Conservation (phyloP, 1,284 basidiomycete genomes). For the Amylostereum areolatum region DNA sequence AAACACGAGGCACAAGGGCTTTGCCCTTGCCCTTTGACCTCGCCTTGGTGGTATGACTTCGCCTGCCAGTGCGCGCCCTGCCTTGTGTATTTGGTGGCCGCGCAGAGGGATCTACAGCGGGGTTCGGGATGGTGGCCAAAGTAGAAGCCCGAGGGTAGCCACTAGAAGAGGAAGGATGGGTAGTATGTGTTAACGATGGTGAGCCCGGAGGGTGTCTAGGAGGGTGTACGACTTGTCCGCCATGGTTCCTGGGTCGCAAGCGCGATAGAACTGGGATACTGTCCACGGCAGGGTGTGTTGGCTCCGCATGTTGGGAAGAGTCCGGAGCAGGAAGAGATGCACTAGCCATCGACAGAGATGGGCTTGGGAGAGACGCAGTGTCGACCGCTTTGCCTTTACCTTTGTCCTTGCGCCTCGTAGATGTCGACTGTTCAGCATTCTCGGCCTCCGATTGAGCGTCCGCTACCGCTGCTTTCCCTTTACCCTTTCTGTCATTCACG, state of each 20-base stretch:
- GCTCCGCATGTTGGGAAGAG: slow-evolving; percentile 2
- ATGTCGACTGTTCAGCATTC: no score
- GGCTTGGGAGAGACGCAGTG: no score
- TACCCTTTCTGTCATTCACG: slow-evolving; percentile 14
- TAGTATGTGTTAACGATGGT: not conserved
- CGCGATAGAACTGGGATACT: slow-evolving; percentile 44
- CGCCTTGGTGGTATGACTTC: not conserved
- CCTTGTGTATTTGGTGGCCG: no score
- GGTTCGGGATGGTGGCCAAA: no score
- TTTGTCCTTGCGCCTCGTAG: no score
- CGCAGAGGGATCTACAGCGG: no score
- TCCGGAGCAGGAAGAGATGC: slow-evolving; percentile 2
- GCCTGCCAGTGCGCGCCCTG: no score
- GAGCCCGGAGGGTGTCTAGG: not conserved
- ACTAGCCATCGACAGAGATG: slow-evolving; percentile 7
- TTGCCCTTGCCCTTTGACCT: slow-evolving; percentile 30
- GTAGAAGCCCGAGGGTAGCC: no score
- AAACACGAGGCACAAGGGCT: slow-evolving; percentile 28
- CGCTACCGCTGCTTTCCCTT: slow-evolving; percentile 24
- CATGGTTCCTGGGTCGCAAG: slow-evolving; percentile 36
- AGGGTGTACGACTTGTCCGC: slow-evolving; percentile 12
- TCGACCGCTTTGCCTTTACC: no score
- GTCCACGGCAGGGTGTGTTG: slow-evolving; percentile 2
- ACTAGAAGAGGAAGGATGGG: no score
- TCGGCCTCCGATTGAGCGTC: slow-evolving; percentile 6